Evolutionary conservation across 2,329 filamentous ascomycete genomes (phyloP).

Genomic region (Penicillium sp.): DNA sequence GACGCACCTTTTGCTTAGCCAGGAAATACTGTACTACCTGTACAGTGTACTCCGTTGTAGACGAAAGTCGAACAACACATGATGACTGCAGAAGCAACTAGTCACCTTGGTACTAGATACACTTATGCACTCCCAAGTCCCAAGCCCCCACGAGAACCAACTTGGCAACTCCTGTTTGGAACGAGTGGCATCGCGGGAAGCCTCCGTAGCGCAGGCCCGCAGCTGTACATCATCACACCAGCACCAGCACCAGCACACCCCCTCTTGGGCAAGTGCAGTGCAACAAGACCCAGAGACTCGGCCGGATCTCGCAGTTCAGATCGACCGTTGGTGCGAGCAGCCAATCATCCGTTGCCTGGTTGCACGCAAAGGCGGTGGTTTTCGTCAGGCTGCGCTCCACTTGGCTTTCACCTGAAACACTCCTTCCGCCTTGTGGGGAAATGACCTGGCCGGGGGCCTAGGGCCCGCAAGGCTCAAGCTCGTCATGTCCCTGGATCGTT

Average conservation of each 20-base stretch:
- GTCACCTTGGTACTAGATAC: not conserved
- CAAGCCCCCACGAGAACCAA: not conserved
- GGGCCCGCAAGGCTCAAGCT: not conserved
- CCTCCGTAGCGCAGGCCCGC: not conserved
- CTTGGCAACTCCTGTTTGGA: no score
- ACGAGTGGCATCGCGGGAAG: not conserved
- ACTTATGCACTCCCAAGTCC: not conserved
- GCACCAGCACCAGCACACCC: not conserved
- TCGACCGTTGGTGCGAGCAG: conserved; percentile 4
- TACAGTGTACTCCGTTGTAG: not conserved
- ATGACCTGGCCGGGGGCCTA: not conserved
- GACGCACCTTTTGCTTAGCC: not conserved
- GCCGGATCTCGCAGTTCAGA: conserved; percentile 18
- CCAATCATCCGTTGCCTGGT: conserved; percentile 7
- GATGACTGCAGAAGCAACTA: not conserved
- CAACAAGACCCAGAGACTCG: conserved; percentile 7
- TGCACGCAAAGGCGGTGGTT: not conserved
- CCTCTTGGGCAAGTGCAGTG: not conserved
- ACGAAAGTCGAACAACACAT: not conserved
- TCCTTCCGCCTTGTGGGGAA: conserved; percentile 18
- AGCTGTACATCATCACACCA: conserved; percentile 1
- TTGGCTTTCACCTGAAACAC: conserved; percentile 19
- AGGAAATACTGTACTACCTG: not conserved
- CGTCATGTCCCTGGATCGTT: not conserved
- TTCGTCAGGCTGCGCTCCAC: conserved; percentile 20